Percentiles rank a stretch among this genome's conserved stretches.
Evolutionary conservation across 371 early-diverging fungal genomes (phyloP).

Genomic region (Neoconidiobolus thromboides): DNA sequence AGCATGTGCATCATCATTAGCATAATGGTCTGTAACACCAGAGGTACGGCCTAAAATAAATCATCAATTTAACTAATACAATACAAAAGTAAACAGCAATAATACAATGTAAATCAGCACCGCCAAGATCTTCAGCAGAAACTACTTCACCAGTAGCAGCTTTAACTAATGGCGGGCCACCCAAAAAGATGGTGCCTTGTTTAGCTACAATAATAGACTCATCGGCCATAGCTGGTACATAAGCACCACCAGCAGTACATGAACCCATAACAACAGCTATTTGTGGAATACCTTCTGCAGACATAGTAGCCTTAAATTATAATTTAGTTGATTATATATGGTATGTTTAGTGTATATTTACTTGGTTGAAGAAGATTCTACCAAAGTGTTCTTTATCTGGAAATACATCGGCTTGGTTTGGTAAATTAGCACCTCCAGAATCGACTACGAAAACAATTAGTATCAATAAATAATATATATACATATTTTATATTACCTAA

Average conservation of each 20-base stretch:
- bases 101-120: constrained; percentile 90
- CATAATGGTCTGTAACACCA: constrained; percentile 92
- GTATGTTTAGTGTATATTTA: background rate
- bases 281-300: constrained; percentile 75
- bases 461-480: background rate
- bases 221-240: constrained; percentile 97
- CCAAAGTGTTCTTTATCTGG: constrained; percentile 97
- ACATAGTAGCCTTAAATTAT: constrained; percentile 49
- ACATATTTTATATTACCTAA: constrained; percentile 28
- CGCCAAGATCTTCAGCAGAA: constrained; percentile 88
- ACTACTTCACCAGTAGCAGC: constrained; percentile 95
- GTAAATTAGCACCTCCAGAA: constrained; percentile 93
- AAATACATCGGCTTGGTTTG: constrained; percentile 89
- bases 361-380: constrained; percentile 89
- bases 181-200: constrained; percentile 96
- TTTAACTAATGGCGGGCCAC: constrained; percentile 89
- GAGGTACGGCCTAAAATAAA: constrained; percentile 37
- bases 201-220: constrained; percentile 90
- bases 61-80: background rate
- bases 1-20: constrained; percentile 82
- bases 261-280: constrained; percentile 94
- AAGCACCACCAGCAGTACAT: constrained; percentile 97
- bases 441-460: constrained; percentile 37
- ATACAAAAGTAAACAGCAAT: constrained; percentile 2
- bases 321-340: background rate